Evolutionary conservation across 306 rosid genomes (phyloP), one percentile per base, ranked within the genome.

Genomic region (Begonia masoniana): DNA sequence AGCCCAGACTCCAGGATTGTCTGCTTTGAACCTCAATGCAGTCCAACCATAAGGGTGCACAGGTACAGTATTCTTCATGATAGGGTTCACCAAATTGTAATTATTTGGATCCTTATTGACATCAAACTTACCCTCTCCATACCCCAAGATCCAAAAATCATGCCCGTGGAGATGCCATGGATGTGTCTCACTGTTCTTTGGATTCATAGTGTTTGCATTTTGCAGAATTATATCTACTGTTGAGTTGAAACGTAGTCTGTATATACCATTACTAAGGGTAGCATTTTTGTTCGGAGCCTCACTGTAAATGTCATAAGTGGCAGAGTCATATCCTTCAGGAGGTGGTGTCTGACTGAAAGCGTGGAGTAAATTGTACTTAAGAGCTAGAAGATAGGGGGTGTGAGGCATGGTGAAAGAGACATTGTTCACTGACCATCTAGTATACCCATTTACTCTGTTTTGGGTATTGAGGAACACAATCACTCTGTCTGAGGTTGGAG

Each of bases 151-250:
- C 97, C 97, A 88, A 41, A 88, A 88, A 26, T 88, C 93, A 60
- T 85, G 97, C 0, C 97, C 97, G 55, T 88, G 97, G 52, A 88
- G 61, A 61, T 88, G 95, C 95, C 95, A 88, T 1, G 97, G 97
- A 60, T 88, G 97, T 12, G 79, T 82, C 51, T 88, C 95, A 60
- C 95, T 88, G 1, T 46, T 71, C 11, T 68, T 78, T 3, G n/a
- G 62, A 0, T 0, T 31, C 39, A 88, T 16, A 2, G 68, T 74
- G 24, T 88, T 88, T 0, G 95, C 78, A 19, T 88, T 88, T 23
- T 88, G 95, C 5, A 85, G 53, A 5, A 88, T 76, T 31, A 88
- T 69, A 39, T 88, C 97, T 15, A 85, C 74, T 8, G 81, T 73
- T 0, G 72, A 47, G 0, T 69, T 55, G 7, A 74, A 42, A 0